phyloP scores from a whole-genome alignment of 441 rosid species.

The Erodium texanum region DNA sequence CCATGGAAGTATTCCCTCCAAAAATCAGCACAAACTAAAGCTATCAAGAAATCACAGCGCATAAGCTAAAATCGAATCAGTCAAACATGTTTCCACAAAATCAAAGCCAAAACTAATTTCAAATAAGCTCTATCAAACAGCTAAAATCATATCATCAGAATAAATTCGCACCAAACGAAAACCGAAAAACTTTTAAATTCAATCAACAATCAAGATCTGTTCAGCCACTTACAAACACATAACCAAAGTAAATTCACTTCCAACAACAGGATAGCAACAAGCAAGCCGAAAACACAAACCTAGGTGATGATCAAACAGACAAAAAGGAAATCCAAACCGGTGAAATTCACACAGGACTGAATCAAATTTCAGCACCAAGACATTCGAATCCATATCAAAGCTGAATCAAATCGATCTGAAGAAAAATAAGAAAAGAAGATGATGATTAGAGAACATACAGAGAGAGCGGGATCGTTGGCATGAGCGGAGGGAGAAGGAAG shows the following conservation, averaged over 20 bases:
- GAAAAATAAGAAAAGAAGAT: background rate
- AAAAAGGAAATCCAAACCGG: background rate
- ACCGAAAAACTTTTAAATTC: background rate
- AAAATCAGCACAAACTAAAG: too few species aligned
- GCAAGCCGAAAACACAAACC: background rate
- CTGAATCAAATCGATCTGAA: background rate
- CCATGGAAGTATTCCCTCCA: background rate
- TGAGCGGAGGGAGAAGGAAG: constrained; percentile 37
- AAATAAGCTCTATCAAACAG: background rate
- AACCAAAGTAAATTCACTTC: too few species aligned
- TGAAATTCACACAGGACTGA: background rate
- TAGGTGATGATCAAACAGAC: too few species aligned
- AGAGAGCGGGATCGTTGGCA: constrained; percentile 30
- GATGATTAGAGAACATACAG: constrained; percentile 34
- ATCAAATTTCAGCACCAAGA: background rate
- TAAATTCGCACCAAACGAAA: background rate
- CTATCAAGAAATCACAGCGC: background rate
- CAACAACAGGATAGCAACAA: background rate
- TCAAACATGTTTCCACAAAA: too few species aligned
- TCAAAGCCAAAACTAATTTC: background rate
- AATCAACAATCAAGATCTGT: background rate
- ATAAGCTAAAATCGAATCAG: background rate
- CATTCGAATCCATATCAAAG: background rate
- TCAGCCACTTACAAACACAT: background rate
- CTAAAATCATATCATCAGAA: background rate